phyloP scores from a whole-genome alignment of 805 yeast species.

The Schizosaccharomyces japonicus region DNA sequence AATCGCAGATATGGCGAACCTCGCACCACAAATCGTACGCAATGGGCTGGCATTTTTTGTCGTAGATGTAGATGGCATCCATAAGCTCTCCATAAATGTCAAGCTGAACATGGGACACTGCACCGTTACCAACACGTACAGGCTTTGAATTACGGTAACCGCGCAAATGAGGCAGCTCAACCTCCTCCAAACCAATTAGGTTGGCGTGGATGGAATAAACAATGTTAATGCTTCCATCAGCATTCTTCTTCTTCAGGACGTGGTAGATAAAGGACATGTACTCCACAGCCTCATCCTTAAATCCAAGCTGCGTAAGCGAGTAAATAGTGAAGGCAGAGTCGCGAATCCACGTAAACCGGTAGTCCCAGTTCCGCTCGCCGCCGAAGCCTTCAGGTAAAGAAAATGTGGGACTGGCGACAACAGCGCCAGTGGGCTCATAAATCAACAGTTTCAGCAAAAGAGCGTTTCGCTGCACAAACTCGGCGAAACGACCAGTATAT shows the following conservation, averaged over 20 bases:
- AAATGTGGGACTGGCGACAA: constrained; percentile 1
- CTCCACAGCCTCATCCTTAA: not conserved
- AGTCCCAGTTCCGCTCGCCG: constrained; percentile 4
- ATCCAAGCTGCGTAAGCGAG: constrained; percentile 1
- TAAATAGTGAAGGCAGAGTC: constrained; percentile 3
- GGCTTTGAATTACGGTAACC: constrained; percentile 2
- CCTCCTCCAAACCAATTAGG: not conserved
- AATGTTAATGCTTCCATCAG: not conserved
- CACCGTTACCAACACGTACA: constrained; percentile 4
- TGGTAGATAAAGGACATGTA: constrained; percentile 2
- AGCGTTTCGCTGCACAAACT: constrained; percentile 1
- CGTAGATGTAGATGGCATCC: constrained; percentile 3
- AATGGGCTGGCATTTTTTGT: constrained; percentile 2
- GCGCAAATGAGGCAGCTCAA: not conserved
- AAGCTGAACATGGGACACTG: constrained; percentile 1
- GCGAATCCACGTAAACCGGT: constrained; percentile 4
- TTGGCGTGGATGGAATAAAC: constrained; percentile 3
- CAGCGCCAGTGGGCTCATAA: constrained; percentile 4
- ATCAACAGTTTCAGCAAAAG: constrained; percentile 1
- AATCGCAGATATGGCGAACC: constrained; percentile 3
- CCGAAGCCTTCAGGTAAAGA: constrained; percentile 4
- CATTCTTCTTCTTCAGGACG: not conserved
- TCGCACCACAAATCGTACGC: constrained; percentile 1
- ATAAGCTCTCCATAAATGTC: constrained; percentile 4
- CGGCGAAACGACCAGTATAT: not conserved